phyloP scores from a whole-genome alignment of 108 stramenopile genomes.

The Pseudonitzschia multistriata region DNA sequence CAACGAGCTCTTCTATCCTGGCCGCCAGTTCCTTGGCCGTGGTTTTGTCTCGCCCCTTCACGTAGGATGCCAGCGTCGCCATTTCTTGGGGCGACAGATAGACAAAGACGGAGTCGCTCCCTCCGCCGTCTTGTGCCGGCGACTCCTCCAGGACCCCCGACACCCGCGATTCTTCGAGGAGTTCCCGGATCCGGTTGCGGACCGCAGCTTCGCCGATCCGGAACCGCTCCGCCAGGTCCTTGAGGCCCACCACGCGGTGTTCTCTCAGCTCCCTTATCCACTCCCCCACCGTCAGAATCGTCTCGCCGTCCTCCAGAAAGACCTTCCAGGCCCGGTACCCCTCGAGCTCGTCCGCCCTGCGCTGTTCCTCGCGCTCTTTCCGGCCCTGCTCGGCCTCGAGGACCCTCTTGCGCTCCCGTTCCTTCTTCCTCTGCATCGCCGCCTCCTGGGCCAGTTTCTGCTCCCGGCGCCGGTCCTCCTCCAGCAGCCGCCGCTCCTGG shows the following conservation, averaged over 20 bases:
- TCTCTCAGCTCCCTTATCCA: conserved; percentile 35
- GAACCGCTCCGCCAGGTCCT: conserved; percentile 42
- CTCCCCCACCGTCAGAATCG: conserved; percentile 32
- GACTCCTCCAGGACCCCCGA: conserved; percentile 35
- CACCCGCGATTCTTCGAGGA: conserved; percentile 31
- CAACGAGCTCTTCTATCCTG: neutral
- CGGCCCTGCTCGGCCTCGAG: conserved; percentile 23
- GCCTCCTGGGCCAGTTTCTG: conserved; percentile 35
- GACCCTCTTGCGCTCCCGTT: conserved; percentile 8
- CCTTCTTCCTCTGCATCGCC: conserved; percentile 21
- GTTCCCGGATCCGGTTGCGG: conserved; percentile 23
- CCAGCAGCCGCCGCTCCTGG: conserved; percentile 51
- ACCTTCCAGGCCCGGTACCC: conserved; percentile 19
- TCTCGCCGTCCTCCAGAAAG: conserved; percentile 11
- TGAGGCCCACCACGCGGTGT: conserved; percentile 27
- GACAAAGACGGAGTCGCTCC: conserved; percentile 2
- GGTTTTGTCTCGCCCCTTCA: neutral
- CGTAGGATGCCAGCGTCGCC: conserved; percentile 10
- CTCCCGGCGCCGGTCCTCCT: conserved; percentile 46
- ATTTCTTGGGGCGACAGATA: conserved; percentile 15
- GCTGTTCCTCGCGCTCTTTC: conserved; percentile 16
- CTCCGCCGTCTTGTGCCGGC: conserved; percentile 16
- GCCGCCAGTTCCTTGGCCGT: conserved; percentile 4
- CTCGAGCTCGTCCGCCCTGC: conserved; percentile 18
- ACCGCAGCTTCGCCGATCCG: conserved; percentile 17